Evolutionary conservation across 2,329 filamentous ascomycete species (phyloP).

Genomic region (Clonostachys solani): DNA sequence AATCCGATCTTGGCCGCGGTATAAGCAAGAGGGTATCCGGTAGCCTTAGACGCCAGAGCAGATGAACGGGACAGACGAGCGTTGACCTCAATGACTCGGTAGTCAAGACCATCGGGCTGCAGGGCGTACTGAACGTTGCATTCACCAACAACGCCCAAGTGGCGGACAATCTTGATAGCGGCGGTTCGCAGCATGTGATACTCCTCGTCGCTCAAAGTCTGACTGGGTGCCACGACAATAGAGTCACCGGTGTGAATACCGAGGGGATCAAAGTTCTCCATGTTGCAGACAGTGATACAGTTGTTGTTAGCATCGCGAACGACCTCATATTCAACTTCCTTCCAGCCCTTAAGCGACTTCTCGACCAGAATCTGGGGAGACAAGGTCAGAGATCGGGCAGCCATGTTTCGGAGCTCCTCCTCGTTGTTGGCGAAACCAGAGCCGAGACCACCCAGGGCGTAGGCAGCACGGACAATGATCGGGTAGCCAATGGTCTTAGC

Average conservation of each 20-base stretch:
- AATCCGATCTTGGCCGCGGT: conserved; percentile 98
- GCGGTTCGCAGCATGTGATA: conserved; percentile 99
- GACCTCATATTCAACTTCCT: conserved; percentile 98
- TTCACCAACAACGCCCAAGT: conserved; percentile 95
- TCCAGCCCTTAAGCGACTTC: conserved; percentile 99
- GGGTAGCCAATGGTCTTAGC: conserved; percentile 88
- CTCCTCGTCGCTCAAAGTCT: conserved; percentile 96
- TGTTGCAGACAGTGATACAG: conserved; percentile 94
- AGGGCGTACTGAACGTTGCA: conserved; percentile 98
- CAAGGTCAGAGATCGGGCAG: conserved; percentile 85
- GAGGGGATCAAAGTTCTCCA: conserved; percentile 87
- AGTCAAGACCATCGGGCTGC: conserved; percentile 94
- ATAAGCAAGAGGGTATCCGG: conserved; percentile 94
- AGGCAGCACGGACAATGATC: conserved; percentile 96
- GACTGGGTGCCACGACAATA: conserved; percentile 94
- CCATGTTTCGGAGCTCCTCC: conserved; percentile 90
- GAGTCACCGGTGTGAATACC: conserved; percentile 98
- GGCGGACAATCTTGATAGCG: conserved; percentile 96
- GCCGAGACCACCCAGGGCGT: conserved; percentile 91
- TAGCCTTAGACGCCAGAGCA: conserved; percentile 94
- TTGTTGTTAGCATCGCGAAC: conserved; percentile 97
- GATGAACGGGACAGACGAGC: conserved; percentile 97
- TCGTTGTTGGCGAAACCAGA: conserved; percentile 94
- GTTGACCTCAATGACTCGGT: conserved; percentile 98
- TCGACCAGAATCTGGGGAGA: conserved; percentile 96